Percentiles rank a stretch among this genome's conserved stretches.
Conservation (phyloP, 1,139 yeast genomes). For the Blastobotrys proliferans region DNA sequence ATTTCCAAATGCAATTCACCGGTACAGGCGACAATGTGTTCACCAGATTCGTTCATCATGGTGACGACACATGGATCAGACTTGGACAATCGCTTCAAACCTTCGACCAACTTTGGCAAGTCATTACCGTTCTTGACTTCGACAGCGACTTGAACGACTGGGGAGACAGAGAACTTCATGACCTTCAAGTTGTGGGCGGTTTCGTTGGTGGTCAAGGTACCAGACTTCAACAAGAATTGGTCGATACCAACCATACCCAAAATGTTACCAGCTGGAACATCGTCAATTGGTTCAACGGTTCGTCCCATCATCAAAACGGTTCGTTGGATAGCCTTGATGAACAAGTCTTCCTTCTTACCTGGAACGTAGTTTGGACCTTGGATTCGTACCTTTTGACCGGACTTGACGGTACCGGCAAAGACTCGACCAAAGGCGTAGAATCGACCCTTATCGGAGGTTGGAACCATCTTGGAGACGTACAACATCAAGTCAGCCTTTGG, state of each 20-base stretch:
- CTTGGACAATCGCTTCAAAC: conserved; percentile 99
- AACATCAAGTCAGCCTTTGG: conserved; percentile 98
- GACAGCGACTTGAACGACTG: conserved; percentile 99
- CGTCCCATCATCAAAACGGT: conserved; percentile 99
- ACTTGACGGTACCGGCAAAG: conserved; percentile 98
- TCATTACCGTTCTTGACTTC: conserved; percentile 99
- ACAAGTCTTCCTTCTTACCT: conserved; percentile 97
- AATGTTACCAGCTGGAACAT: conserved; percentile 99
- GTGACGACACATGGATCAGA: conserved; percentile 98
- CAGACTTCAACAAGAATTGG: conserved; percentile 98
- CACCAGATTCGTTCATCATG: conserved; percentile 90
- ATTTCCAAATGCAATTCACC: conserved; percentile 99
- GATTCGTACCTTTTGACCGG: conserved; percentile 99
- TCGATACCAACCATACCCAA: conserved; percentile 99
- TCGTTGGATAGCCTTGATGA: conserved; percentile 97
- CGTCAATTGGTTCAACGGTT: conserved; percentile 96
- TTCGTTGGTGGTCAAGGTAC: conserved; percentile 97
- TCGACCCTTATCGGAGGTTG: conserved; percentile 99
- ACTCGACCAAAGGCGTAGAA: conserved; percentile 99
- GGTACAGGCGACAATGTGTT: conserved; percentile 99
- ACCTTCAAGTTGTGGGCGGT: conserved; percentile 99
- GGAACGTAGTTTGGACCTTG: conserved; percentile 99
- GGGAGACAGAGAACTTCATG: conserved; percentile 99
- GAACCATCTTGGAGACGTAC: conserved; percentile 99
- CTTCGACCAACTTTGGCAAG: conserved; percentile 99